Base-by-base conservation (phyloP, 495 filamentous ascomycete genomes). In the Pseudoneurospora amorphoporcata region DNA sequence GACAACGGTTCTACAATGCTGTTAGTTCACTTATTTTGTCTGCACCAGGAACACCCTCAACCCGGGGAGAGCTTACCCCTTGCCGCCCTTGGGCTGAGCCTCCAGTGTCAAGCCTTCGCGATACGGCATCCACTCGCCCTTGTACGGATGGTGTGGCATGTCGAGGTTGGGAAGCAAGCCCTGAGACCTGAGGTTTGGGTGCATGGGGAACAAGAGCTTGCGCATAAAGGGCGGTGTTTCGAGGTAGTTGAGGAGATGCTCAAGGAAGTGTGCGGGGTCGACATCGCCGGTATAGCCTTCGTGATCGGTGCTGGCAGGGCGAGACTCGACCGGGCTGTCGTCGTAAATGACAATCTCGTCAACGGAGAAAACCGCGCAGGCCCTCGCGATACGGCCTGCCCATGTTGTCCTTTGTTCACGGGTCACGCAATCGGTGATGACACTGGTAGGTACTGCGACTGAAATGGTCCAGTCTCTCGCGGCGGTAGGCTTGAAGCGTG, bases 271-370 rank as follows among this genome's bases (percentile, higher is more conserved):
- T 37, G 86, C 86, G 0, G 91, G 91, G 73, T 93, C 88, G 1
- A 85, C 79, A 70, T 85, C 88, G 69, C 88, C 90, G 0, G 90
- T 92, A 75, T 91, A 91, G 32, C 82, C 81, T 8, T 84, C 82
- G 17, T 82, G 77, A 45, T 86, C 81, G 32, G 83, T 80, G 39
- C 84, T 80, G 17, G 73, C 68, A 40, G 81, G 76, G 53, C 82
- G 84, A 29, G 81, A 77, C 40, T 81, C 77, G 16, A 75, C 35
- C 0, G 80, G 84, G 45, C 80, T 83, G 78, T 94, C 92, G 68
- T 92, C 87, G 78, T 90, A 94, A 71, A 94, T 79, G 61, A 94
- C 84, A 38, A 95, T 84, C 79, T 95, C 92, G 76, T 95, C 92
- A 70, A 94, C 87, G 73, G 86, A 90, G 77, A 93, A 94, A 72